phyloP scores from a whole-genome alignment of 305 asterid genomes.

The Solanum hybrid region DNA sequence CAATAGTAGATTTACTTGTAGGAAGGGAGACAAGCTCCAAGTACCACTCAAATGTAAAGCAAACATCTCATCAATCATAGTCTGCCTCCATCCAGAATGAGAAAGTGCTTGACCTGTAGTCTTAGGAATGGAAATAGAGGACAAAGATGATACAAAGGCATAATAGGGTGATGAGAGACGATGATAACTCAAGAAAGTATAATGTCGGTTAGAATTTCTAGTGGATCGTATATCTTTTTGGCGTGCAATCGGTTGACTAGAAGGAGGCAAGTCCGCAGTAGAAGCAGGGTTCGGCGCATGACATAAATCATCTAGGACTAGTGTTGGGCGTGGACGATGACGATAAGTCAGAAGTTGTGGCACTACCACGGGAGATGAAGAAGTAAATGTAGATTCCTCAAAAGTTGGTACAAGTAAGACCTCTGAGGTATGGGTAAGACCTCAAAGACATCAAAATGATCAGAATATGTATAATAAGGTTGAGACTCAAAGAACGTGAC shows the following conservation, averaged over 20 bases:
- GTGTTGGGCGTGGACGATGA: neutral
- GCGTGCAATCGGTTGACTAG: neutral
- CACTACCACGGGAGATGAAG: neutral
- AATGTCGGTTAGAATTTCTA: neutral
- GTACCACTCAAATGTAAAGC: neutral
- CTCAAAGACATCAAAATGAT: neutral
- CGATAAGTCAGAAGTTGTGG: neutral
- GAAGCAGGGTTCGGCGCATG: neutral
- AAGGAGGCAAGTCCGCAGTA: neutral
- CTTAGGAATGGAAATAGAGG: neutral
- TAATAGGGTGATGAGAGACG: neutral
- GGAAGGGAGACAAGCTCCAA: neutral
- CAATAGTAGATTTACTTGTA: neutral
- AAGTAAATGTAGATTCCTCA: neutral
- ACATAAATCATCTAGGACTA: neutral
- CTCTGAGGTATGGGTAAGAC: neutral
- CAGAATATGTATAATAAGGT: neutral
- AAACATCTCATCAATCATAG: neutral
- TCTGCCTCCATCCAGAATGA: neutral
- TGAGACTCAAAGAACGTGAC: neutral
- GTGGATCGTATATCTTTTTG: neutral
- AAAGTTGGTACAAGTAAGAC: neutral
- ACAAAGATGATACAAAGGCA: neutral
- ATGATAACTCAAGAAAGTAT: neutral
- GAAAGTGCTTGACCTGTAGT: neutral